These are phyloP conservation scores for Moringa oleifera DNA, from an alignment of 345 rosid species.

Conservation along the genomic window DNA sequence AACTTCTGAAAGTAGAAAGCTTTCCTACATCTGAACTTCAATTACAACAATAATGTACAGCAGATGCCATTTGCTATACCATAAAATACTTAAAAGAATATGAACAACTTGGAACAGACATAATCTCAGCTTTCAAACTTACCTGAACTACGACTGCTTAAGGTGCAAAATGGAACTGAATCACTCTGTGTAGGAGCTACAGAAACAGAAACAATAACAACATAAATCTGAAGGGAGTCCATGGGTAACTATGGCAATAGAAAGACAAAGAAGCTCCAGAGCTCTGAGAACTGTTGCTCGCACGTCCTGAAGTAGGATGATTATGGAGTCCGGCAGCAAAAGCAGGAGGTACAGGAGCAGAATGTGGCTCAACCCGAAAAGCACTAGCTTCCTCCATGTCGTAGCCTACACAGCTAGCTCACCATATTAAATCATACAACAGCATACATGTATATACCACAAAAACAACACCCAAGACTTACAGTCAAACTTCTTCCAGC, in stretches of 20 bases:
- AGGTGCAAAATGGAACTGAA: not conserved
- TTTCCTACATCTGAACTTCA: not conserved
- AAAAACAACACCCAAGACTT: too few species aligned
- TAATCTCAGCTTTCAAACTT: not conserved
- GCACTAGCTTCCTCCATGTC: constrained; percentile 36
- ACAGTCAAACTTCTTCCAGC: constrained; percentile 84
- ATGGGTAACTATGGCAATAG: constrained; percentile 7
- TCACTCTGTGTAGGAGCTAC: constrained; percentile 7
- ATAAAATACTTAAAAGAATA: too few species aligned
- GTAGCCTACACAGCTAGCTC: constrained; percentile 42
- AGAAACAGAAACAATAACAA: constrained; percentile 16
- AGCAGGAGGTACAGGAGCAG: constrained; percentile 50
- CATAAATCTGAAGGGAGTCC: constrained; percentile 11
- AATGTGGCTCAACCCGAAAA: constrained; percentile 31
- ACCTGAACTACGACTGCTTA: not conserved
- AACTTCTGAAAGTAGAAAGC: too few species aligned
- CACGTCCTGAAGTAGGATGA: constrained; percentile 27
- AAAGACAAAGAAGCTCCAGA: constrained; percentile 23
- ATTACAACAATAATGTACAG: not conserved
- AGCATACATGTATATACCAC: not conserved
- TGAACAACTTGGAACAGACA: too few species aligned
- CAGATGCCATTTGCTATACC: not conserved
- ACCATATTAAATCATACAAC: not conserved
- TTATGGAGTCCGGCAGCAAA: constrained; percentile 52
- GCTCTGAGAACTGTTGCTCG: constrained; percentile 24